Conservation (phyloP, 2,329 filamentous ascomycete species). For the Lasiodiplodia theobromae region DNA sequence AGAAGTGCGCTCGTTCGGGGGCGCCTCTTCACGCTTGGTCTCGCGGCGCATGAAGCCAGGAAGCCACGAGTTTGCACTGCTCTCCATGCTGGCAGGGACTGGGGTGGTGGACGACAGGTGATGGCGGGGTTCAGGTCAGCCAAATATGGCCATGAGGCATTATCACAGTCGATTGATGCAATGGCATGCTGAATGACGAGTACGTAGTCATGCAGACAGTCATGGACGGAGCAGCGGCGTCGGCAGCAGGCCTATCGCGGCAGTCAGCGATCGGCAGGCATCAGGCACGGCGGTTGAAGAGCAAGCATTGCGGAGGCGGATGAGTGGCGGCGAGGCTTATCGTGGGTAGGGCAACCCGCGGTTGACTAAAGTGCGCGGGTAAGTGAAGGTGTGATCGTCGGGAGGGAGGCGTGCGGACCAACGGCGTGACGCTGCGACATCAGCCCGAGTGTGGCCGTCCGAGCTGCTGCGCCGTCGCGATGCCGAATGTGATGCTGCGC, state of each 20-base stretch:
- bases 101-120: not conserved
- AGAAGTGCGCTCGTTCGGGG: constrained; percentile 49
- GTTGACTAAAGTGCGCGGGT: constrained; percentile 47
- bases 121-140: not conserved
- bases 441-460: too few relatives aligned
- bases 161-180: not conserved
- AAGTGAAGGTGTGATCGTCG: constrained; percentile 38
- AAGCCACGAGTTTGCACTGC: constrained; percentile 39
- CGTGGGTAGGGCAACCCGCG: constrained; percentile 36
- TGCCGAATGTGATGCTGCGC: not conserved
- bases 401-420: constrained; percentile 29
- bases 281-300: constrained; percentile 1
- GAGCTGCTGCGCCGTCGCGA: too few relatives aligned
- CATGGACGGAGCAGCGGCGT: not conserved
- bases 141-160: not conserved
- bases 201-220: constrained; percentile 25
- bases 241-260: constrained; percentile 10
- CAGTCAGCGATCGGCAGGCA: constrained; percentile 30
- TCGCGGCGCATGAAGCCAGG: constrained; percentile 35
- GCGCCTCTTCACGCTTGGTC: constrained; percentile 33
- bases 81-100: constrained; percentile 21
- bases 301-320: constrained; percentile 3
- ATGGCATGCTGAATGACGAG: not conserved
- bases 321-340: constrained; percentile 43
- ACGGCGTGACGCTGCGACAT: not conserved